These are phyloP conservation scores for Dendrobium officinale DNA, from an alignment of 106 monocot genomes.

Conservation along the genomic window DNA sequence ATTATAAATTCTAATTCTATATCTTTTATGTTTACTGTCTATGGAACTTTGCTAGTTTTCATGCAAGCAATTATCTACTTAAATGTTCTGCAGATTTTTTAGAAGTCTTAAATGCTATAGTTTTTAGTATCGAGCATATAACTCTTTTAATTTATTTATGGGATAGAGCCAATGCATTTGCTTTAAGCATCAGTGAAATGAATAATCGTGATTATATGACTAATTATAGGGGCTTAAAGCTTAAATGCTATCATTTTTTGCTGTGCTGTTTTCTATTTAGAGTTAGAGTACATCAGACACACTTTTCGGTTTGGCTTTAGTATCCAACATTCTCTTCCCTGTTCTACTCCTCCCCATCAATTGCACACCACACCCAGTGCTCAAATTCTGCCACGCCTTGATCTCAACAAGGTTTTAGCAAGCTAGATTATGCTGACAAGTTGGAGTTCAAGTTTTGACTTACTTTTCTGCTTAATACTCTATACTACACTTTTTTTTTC, in stretches of 20 bases:
- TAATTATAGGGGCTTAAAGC: neutral
- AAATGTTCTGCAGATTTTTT: neutral
- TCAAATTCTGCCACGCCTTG: too few species aligned
- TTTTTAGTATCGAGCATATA: neutral
- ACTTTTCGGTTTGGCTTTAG: neutral
- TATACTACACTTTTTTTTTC: too few species aligned
- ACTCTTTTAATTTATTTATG: neutral
- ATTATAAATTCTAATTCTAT: neutral
- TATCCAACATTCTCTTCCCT: neutral
- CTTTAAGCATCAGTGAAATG: neutral
- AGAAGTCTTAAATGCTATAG: neutral
- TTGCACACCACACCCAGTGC: too few species aligned
- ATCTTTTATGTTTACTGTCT: neutral
- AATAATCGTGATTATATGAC: neutral
- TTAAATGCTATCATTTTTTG: neutral
- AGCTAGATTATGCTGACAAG: too few species aligned
- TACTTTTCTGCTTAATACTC: too few species aligned
- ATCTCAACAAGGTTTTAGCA: too few species aligned
- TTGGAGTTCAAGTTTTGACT: too few species aligned
- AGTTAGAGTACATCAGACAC: neutral
- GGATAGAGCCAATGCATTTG: neutral
- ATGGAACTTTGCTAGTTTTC: neutral
- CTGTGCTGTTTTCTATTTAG: neutral
- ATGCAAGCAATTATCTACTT: neutral
- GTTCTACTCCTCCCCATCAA: too few species aligned